A percentile compares a stretch with the other conserved stretches of the same genome.
These are phyloP conservation scores for Euphorbia tirucalli DNA, from an alignment of 345 rosid species.

Conservation along the genomic window DNA sequence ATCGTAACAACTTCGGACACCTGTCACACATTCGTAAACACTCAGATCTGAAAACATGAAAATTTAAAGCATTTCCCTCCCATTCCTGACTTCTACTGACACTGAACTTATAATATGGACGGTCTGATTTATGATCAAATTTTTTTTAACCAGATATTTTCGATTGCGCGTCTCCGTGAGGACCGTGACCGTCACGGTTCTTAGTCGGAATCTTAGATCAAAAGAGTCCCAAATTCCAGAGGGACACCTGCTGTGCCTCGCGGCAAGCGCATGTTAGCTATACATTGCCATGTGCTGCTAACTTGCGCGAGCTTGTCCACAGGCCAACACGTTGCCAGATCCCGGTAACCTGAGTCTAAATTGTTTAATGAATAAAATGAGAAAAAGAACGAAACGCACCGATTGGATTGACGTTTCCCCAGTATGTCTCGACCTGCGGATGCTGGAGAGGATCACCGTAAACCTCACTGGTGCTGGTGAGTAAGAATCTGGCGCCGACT, in stretches of 20 bases:
- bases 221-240: neutral
- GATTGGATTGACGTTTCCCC: constrained; percentile 99
- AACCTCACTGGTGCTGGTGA: constrained; percentile 97
- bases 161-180: neutral
- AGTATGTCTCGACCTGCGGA: constrained; percentile 98
- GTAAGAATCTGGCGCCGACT: constrained; percentile 84
- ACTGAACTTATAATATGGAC: neutral
- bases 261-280: neutral
- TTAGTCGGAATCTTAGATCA: neutral
- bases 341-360: neutral
- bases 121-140: neutral
- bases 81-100: neutral
- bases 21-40: constrained; percentile 41
- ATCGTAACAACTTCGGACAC: constrained; percentile 98
- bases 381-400: constrained; percentile 38
- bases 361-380: too few species aligned
- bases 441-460: constrained; percentile 99
- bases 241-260: neutral
- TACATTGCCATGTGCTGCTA: neutral
- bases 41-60: neutral
- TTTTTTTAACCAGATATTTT: neutral
- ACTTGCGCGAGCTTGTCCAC: neutral
- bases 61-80: neutral
- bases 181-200: neutral
- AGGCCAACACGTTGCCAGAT: neutral